Evolutionary conservation across 345 rosid genomes (phyloP).

Genomic region (Iberis pinnata): DNA sequence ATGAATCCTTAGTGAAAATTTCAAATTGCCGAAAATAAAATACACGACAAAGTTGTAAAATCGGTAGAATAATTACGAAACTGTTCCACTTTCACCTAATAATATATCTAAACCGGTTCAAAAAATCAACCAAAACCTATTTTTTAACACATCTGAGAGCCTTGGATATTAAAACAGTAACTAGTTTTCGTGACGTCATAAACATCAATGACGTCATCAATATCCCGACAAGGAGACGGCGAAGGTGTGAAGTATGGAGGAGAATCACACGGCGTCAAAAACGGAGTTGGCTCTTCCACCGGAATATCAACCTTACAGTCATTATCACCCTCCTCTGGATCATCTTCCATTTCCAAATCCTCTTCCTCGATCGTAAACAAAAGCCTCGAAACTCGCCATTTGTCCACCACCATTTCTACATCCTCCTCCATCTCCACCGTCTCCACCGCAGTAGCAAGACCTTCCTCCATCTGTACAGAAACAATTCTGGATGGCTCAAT

Average conservation of each 20-base stretch:
- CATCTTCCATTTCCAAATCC: conserved; percentile 20
- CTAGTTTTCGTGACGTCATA: neutral
- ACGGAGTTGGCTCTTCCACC: conserved; percentile 26
- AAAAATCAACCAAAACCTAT: no score
- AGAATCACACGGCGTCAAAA: conserved; percentile 29
- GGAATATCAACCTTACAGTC: conserved; percentile 11
- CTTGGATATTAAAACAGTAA: neutral
- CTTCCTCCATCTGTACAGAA: conserved; percentile 16
- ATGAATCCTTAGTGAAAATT: no score
- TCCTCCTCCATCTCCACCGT: neutral
- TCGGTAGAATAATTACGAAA: no score
- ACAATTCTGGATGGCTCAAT: conserved; percentile 22
- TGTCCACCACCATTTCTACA: neutral
- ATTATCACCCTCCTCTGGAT: neutral
- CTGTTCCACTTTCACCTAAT: no score
- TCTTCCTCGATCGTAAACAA: conserved; percentile 30
- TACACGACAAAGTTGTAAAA: no score
- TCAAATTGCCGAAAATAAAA: no score
- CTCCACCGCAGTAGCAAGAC: neutral
- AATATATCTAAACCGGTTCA: no score
- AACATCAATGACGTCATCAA: conserved; percentile 19
- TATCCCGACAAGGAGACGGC: conserved; percentile 29
- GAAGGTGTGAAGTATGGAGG: conserved; percentile 31
- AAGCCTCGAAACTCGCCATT: conserved; percentile 30
- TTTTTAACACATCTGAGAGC: no score